These are phyloP conservation scores for Bacidia rubella DNA, from an alignment of 495 filamentous ascomycete genomes.

Conservation along the genomic window DNA sequence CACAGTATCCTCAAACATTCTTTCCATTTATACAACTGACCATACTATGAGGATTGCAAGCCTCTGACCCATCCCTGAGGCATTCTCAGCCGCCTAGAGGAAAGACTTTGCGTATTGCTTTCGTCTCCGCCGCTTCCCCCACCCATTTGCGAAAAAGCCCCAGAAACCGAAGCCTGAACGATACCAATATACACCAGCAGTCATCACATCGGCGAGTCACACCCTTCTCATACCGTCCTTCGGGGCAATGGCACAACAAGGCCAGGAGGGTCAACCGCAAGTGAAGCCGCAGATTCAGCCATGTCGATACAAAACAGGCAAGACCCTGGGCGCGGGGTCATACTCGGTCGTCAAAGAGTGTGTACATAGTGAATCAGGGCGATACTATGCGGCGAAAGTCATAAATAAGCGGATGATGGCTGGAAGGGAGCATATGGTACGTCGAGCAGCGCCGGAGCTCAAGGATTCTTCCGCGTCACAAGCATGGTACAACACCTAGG, in stretches of 20 bases:
- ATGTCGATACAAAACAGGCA: conserved; percentile 94
- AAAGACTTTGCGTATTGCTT: no score
- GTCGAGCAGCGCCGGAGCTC: conserved; percentile 1
- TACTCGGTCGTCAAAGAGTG: conserved; percentile 99
- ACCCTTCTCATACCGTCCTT: background rate
- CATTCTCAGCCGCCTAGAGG: no score
- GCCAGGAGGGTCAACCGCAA: background rate
- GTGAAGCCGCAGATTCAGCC: conserved; percentile 53
- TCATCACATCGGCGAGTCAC: background rate
- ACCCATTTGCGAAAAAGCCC: no score
- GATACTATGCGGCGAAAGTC: conserved; percentile 97
- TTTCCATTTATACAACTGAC: no score
- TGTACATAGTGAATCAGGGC: conserved; percentile 93
- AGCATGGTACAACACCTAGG: background rate
- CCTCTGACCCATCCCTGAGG: no score
- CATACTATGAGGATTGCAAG: no score
- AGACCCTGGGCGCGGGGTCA: conserved; percentile 88
- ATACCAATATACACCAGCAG: no score
- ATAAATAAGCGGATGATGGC: conserved; percentile 99
- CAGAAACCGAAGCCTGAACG: no score
- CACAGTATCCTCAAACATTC: no score
- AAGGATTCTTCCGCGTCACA: background rate
- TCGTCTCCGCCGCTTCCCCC: no score
- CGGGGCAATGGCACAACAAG: background rate
- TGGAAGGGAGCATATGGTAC: conserved; percentile 94